A percentile compares a stretch with the other conserved stretches of the same genome.
These are phyloP conservation scores for Aquanectria penicillioides DNA, from an alignment of 2,329 filamentous ascomycete species.

Conservation along the genomic window DNA sequence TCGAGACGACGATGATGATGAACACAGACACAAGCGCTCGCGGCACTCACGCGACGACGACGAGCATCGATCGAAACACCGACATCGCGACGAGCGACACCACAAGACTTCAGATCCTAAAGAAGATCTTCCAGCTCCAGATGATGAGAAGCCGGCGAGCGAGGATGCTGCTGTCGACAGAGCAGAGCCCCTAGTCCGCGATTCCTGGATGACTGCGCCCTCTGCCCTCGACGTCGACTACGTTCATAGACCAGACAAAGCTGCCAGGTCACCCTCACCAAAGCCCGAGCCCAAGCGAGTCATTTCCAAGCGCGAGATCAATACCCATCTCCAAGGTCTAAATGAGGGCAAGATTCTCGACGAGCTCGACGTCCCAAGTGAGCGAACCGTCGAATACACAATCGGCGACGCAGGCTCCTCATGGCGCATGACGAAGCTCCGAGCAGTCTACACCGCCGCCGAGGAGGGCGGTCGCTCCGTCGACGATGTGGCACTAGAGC, in stretches of 20 bases:
- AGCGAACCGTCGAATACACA: constrained; percentile 73
- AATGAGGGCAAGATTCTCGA: constrained; percentile 59
- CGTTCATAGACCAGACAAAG: constrained; percentile 68
- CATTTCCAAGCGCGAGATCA: constrained; percentile 84
- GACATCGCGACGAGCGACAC: constrained; percentile 38
- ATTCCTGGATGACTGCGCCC: constrained; percentile 95
- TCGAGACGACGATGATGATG: constrained; percentile 54
- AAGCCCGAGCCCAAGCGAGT: constrained; percentile 73
- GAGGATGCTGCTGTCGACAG: constrained; percentile 38
- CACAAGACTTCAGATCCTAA: constrained; percentile 59
- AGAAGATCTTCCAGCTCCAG: constrained; percentile 60
- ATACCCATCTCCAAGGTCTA: constrained; percentile 69
- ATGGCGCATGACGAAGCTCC: constrained; percentile 97
- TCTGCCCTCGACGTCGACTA: constrained; percentile 87
- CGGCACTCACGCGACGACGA: constrained; percentile 61
- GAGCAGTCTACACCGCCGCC: constrained; percentile 82
- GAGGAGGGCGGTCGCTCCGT: constrained; percentile 77
- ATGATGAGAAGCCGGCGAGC: constrained; percentile 56
- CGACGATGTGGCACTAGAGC: constrained; percentile 84
- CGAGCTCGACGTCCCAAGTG: constrained; percentile 54
- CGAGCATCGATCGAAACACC: constrained; percentile 54
- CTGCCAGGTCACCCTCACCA: constrained; percentile 61
- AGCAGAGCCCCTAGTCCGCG: constrained; percentile 66
- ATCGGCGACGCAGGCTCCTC: constrained; percentile 91
- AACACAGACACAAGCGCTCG: constrained; percentile 71